Evolutionary conservation across 306 rosid species (phyloP).

Genomic region (Citrullus amarus): DNA sequence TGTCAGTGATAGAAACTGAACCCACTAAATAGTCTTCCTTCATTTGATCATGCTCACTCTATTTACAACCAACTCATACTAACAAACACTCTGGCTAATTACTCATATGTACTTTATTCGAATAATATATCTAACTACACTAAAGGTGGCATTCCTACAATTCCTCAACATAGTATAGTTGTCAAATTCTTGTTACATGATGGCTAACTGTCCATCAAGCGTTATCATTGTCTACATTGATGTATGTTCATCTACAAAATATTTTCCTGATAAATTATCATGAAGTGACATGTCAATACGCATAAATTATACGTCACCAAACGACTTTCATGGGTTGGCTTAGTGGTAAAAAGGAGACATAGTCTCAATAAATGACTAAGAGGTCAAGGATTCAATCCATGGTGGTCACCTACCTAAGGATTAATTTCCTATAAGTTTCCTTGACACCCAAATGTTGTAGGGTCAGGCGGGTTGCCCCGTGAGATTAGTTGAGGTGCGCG

Average conservation of each 20-base stretch:
- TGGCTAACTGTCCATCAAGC: not conserved
- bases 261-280: not conserved
- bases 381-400: no score
- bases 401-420: no score
- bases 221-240: not conserved
- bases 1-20: not conserved
- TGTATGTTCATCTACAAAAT: not conserved
- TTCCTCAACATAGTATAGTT: not conserved
- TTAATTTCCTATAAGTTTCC: no score
- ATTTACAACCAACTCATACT: not conserved
- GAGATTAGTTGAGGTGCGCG: no score
- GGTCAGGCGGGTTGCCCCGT: no score
- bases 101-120: not conserved
- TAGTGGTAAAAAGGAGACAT: no score
- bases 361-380: no score
- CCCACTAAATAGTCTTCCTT: not conserved
- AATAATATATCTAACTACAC: not conserved
- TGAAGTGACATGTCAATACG: not conserved
- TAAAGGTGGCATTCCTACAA: not conserved
- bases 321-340: not conserved
- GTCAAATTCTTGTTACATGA: not conserved
- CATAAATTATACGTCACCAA: not conserved
- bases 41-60: not conserved
- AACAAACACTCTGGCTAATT: not conserved
- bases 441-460: no score